These are phyloP conservation scores for Gillenia trifoliata DNA, from an alignment of 306 rosid genomes.

Conservation along the genomic window DNA sequence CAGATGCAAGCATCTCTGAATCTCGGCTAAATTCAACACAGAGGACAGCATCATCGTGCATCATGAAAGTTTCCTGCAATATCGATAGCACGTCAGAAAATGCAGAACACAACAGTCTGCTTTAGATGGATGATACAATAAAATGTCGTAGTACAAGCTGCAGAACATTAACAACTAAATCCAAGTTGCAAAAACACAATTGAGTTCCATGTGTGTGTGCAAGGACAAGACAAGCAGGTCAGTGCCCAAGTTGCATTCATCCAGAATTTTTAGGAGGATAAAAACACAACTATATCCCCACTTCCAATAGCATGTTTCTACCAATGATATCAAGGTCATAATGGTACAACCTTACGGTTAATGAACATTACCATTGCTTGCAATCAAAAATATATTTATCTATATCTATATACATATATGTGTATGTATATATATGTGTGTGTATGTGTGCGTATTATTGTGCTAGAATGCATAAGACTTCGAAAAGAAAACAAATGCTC, in stretches of 20 bases:
- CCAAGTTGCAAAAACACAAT: background rate
- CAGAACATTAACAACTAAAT: background rate
- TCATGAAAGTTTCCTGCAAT: slow-evolving; percentile 95
- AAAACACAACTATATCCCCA: background rate
- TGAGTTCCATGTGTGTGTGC: background rate
- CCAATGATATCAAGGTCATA: background rate
- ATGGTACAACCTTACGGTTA: background rate
- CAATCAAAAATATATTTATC: background rate
- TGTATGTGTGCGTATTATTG: background rate
- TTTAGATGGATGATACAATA: background rate
- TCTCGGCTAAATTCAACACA: slow-evolving; percentile 95
- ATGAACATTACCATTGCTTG: background rate
- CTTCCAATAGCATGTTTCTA: background rate
- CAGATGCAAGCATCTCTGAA: slow-evolving; percentile 96
- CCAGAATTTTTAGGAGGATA: background rate
- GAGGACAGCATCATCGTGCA: slow-evolving; percentile 95
- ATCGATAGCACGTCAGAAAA: slow-evolving; percentile 29
- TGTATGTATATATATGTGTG: background rate
- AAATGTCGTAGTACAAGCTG: background rate
- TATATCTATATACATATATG: background rate
- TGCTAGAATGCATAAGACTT: background rate
- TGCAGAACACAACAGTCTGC: background rate
- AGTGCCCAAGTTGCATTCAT: background rate
- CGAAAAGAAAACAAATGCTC: slow-evolving; percentile 24
- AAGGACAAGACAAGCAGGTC: background rate